A percentile compares a stretch with the other conserved stretches of the same genome.
These are phyloP conservation scores for Steccherinum ochraceum DNA, from an alignment of 768 basidiomycete genomes.

Conservation along the genomic window DNA sequence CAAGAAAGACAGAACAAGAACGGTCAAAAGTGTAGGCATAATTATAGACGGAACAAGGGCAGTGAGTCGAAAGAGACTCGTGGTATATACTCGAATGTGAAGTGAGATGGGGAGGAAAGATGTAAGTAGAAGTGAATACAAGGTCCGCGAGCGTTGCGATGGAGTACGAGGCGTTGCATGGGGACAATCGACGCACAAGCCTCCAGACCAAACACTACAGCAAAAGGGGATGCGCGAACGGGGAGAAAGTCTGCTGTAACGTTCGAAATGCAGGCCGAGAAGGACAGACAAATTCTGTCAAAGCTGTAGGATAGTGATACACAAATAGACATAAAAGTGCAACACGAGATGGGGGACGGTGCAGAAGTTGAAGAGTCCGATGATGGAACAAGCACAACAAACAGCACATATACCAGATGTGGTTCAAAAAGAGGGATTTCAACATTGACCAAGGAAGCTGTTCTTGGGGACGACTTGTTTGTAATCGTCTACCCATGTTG, in stretches of 20 bases:
- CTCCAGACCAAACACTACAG: neutral
- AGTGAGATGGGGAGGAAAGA: no score
- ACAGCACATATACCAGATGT: neutral
- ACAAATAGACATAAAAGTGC: neutral
- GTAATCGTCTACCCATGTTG: slow-evolving; percentile 42
- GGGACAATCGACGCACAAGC: no score
- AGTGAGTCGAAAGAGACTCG: neutral
- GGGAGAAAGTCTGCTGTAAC: neutral
- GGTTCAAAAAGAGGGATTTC: slow-evolving; percentile 5
- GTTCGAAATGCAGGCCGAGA: neutral
- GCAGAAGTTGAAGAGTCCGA: no score
- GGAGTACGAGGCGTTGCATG: neutral
- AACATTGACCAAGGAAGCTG: slow-evolving; percentile 38
- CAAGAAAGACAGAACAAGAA: neutral
- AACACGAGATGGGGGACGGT: no score
- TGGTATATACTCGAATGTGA: no score
- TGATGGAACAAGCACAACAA: neutral
- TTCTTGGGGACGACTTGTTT: slow-evolving; percentile 47
- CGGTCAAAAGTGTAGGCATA: neutral
- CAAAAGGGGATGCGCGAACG: neutral
- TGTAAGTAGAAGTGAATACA: no score
- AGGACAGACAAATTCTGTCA: neutral
- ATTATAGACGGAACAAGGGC: neutral
- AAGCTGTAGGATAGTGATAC: neutral
- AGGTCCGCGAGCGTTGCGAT: neutral